Percentiles rank a stretch among this genome's conserved stretches.
These are phyloP conservation scores for Chaetomium globosum DNA, from an alignment of 2,329 filamentous ascomycete genomes.

Conservation along the genomic window DNA sequence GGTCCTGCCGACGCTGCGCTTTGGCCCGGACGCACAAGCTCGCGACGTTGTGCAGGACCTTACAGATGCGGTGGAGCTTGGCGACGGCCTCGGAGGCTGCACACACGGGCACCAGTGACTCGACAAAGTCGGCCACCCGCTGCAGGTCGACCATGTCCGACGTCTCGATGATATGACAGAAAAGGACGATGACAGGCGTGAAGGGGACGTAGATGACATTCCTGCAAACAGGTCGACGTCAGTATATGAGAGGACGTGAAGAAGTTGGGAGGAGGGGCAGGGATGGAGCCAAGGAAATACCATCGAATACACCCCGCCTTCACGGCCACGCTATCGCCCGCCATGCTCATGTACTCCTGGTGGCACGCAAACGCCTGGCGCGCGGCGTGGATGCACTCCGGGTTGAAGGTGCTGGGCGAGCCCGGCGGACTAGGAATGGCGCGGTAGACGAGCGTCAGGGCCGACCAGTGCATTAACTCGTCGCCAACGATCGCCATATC, in stretches of 20 bases:
- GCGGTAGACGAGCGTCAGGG: constrained; percentile 56
- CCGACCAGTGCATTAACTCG: constrained; percentile 52
- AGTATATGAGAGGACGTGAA: background rate
- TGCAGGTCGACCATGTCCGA: constrained; percentile 56
- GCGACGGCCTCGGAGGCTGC: constrained; percentile 60
- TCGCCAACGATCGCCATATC: constrained; percentile 52
- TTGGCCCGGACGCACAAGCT: constrained; percentile 65
- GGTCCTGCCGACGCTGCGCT: constrained; percentile 45
- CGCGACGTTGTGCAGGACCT: constrained; percentile 64
- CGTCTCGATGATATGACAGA: constrained; percentile 61
- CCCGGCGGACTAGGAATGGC: constrained; percentile 53
- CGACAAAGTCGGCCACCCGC: constrained; percentile 59
- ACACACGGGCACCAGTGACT: constrained; percentile 55
- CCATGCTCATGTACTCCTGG: constrained; percentile 49
- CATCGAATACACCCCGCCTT: constrained; percentile 56
- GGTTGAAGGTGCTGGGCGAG: constrained; percentile 48
- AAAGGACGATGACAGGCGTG: constrained; percentile 62
- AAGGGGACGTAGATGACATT: constrained; percentile 61
- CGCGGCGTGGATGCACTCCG: constrained; percentile 54
- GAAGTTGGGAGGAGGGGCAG: no score
- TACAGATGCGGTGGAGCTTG: constrained; percentile 64
- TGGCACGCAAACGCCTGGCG: constrained; percentile 53
- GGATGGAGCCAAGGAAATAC: constrained; percentile 40
- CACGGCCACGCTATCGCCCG: constrained; percentile 47
- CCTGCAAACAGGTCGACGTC: constrained; percentile 42